A percentile compares a stretch with the other conserved stretches of the same genome.
These are phyloP conservation scores for Suhomyces bolitotheri DNA, from an alignment of 1,139 yeast species.

Conservation along the genomic window DNA sequence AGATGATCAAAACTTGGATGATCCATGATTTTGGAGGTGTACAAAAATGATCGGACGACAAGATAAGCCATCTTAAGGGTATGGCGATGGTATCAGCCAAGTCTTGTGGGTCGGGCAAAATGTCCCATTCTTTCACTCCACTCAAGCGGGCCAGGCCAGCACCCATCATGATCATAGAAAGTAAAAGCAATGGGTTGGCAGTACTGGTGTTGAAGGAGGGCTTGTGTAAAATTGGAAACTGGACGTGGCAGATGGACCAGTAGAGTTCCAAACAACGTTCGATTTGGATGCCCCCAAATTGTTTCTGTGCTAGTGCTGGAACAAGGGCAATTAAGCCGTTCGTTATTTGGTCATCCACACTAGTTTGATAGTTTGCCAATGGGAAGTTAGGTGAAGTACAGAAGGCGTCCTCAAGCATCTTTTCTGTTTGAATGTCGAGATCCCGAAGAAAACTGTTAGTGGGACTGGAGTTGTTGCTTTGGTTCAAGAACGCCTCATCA, in stretches of 20 bases:
- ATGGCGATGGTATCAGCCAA: constrained; percentile 47
- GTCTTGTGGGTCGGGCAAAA: constrained; percentile 18
- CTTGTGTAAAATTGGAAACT: constrained; percentile 57
- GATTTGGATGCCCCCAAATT: constrained; percentile 24
- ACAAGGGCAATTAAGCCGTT: constrained; percentile 27
- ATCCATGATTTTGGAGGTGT: constrained; percentile 61
- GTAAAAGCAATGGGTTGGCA: constrained; percentile 51
- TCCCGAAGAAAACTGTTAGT: constrained; percentile 15
- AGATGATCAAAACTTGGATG: constrained; percentile 56
- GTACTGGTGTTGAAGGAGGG: constrained; percentile 58
- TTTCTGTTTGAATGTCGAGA: constrained; percentile 2
- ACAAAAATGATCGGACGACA: constrained; percentile 55
- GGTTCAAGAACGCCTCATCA: constrained; percentile 18
- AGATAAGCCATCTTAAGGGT: constrained; percentile 62
- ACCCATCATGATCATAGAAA: constrained; percentile 56
- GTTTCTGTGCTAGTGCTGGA: constrained; percentile 31
- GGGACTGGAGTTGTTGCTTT: constrained; percentile 10
- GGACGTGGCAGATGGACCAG: constrained; percentile 61
- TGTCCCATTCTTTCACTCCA: constrained; percentile 13
- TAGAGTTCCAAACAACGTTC: constrained; percentile 33
- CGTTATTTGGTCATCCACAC: constrained; percentile 27
- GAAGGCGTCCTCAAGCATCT: constrained; percentile 26
- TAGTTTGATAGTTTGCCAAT: constrained; percentile 26
- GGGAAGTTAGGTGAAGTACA: constrained; percentile 32
- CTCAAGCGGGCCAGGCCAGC: constrained; percentile 29